A percentile compares a stretch with the other conserved stretches of the same genome.
These are phyloP conservation scores for Erodium maritimum DNA, from an alignment of 345 rosid species.

Conservation along the genomic window DNA sequence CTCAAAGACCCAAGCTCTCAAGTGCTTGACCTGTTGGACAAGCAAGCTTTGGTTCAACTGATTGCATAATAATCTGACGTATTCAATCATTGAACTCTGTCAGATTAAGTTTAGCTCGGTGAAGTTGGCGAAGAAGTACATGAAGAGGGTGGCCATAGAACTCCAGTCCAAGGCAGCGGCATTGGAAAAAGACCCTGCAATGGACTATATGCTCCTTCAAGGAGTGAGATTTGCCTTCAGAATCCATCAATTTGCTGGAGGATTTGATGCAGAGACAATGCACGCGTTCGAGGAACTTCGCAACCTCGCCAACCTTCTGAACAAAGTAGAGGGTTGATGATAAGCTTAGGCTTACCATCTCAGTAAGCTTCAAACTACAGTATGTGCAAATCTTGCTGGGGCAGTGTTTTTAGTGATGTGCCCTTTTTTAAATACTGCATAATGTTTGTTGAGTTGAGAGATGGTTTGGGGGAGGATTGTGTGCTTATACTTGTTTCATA, in stretches of 20 bases:
- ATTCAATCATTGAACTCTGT: too few species aligned
- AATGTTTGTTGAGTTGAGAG: too few species aligned
- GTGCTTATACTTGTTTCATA: too few species aligned
- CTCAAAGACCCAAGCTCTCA: too few species aligned
- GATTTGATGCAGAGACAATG: slow-evolving; percentile 75
- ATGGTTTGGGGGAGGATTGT: too few species aligned
- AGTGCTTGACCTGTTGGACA: too few species aligned
- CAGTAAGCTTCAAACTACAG: slow-evolving; percentile 37
- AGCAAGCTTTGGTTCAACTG: too few species aligned
- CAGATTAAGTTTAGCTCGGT: slow-evolving; percentile 67
- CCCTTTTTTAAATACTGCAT: too few species aligned
- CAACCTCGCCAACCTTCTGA: slow-evolving; percentile 40
- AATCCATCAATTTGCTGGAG: slow-evolving; percentile 85
- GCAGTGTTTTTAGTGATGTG: too few species aligned
- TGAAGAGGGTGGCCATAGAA: slow-evolving; percentile 60
- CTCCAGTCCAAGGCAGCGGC: slow-evolving; percentile 42
- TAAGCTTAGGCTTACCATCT: slow-evolving; percentile 30
- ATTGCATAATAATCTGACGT: too few species aligned
- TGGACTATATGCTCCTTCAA: slow-evolving; percentile 70
- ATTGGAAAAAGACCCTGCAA: slow-evolving; percentile 52
- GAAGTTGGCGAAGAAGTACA: slow-evolving; percentile 58
- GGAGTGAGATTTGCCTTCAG: slow-evolving; percentile 85
- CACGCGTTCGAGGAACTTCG: slow-evolving; percentile 73
- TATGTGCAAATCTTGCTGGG: too few species aligned
- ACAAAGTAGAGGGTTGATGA: slow-evolving; percentile 28